A percentile compares a stretch with the other conserved stretches of the same genome.
Evolutionary conservation across 495 filamentous ascomycete species (phyloP).

Genomic region (Penicillium steckii): DNA sequence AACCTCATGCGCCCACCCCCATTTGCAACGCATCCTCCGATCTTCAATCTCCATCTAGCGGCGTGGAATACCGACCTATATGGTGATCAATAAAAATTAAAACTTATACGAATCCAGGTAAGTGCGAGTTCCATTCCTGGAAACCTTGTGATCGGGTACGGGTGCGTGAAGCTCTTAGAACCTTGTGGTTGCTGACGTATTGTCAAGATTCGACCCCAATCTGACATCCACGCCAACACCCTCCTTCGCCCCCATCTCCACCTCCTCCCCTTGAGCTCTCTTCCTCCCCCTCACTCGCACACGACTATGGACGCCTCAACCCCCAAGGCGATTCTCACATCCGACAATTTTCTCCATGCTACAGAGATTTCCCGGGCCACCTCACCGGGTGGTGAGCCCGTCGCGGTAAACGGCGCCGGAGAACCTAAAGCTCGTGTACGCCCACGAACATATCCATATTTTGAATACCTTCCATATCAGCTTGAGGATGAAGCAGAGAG

Average conservation of each 20-base stretch:
- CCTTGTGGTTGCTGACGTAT: slow-evolving; percentile 21
- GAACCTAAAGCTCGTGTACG: slow-evolving; percentile 67
- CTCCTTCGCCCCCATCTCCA: slow-evolving; percentile 24
- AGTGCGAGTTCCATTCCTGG: not conserved
- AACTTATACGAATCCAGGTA: too few relatives aligned
- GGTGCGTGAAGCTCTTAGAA: slow-evolving; percentile 3
- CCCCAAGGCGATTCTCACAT: slow-evolving; percentile 41
- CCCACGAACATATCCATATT: slow-evolving; percentile 90
- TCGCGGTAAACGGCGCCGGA: slow-evolving; percentile 49
- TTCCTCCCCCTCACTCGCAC: slow-evolving; percentile 8
- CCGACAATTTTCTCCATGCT: slow-evolving; percentile 48
- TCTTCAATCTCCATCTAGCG: slow-evolving; percentile 20
- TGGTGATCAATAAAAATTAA: too few relatives aligned
- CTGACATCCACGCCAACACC: slow-evolving; percentile 24
- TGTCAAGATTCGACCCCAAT: slow-evolving; percentile 35
- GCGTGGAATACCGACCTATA: slow-evolving; percentile 19
- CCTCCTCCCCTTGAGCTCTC: slow-evolving; percentile 8
- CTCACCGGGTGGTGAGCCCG: slow-evolving; percentile 63
- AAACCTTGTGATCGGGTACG: not conserved
- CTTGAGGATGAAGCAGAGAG: slow-evolving; percentile 75
- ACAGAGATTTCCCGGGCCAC: slow-evolving; percentile 61
- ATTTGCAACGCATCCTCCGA: slow-evolving; percentile 29
- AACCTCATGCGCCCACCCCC: slow-evolving; percentile 33
- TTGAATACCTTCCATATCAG: slow-evolving; percentile 80
- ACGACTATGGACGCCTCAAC: slow-evolving; percentile 41